A percentile compares a stretch with the other conserved stretches of the same genome.
Evolutionary conservation across 352 stramenopile genomes (phyloP).

Genomic region (Globisporangium orthogonon): DNA sequence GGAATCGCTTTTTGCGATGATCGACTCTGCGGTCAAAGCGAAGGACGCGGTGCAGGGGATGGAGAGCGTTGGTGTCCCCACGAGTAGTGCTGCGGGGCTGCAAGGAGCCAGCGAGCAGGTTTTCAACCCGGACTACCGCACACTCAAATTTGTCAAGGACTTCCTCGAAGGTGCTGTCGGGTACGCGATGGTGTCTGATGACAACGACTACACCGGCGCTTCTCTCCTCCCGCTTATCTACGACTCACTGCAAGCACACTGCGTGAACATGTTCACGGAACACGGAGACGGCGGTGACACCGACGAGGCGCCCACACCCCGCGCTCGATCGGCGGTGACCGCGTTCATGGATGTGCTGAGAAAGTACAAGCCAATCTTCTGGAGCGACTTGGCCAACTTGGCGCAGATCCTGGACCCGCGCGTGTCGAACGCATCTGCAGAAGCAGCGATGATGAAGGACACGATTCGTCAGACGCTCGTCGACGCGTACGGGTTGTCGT

Average conservation of each 20-base stretch:
- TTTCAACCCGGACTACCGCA: slow-evolving; percentile 3
- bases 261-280: not conserved
- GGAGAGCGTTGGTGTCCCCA: too few species aligned
- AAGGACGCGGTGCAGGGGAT: not conserved
- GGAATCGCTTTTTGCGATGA: not conserved
- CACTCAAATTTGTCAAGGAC: slow-evolving; percentile 8
- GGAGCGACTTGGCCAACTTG: slow-evolving; percentile 6
- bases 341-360: not conserved
- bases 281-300: not conserved
- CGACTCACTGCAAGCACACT: slow-evolving; percentile 11
- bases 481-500: not conserved
- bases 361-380: slow-evolving; percentile 1
- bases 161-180: slow-evolving; percentile 3
- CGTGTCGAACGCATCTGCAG: slow-evolving; percentile 6
- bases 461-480: not conserved
- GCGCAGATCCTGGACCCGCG: slow-evolving; percentile 12
- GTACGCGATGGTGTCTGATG: slow-evolving; percentile 1
- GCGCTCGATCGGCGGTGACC: not conserved
- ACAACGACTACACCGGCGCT: slow-evolving; percentile 6
- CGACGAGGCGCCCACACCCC: not conserved
- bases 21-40: not conserved
- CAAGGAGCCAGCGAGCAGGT: not conserved
- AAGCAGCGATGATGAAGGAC: slow-evolving; percentile 5
- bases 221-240: slow-evolving; percentile 12
- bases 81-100: not conserved